Evolutionary conservation across 2,329 filamentous ascomycete genomes (phyloP), one percentile per base, ranked within the genome.

Genomic region (Furcasterigmium furcatum): DNA sequence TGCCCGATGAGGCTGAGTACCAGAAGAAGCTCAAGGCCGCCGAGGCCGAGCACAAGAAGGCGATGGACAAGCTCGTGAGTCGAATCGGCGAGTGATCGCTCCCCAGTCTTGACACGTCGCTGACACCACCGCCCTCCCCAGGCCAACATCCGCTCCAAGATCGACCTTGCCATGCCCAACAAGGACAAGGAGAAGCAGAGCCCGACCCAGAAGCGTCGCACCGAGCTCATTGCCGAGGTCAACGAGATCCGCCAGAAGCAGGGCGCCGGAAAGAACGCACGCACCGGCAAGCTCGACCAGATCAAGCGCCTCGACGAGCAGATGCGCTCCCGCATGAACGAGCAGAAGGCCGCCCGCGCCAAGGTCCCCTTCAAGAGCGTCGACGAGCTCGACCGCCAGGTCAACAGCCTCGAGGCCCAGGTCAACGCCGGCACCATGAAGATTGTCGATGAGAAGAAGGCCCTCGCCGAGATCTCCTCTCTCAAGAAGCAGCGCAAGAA

Each of bases 381-480:
- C 45, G 91, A 96, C 47, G 94, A 97, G 52, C 74, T 99, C 54
- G 90, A 97, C 66, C 77, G 78, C 52, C 83, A 94, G 68, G 94
- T 97, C 58, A 79, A 81, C 49, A 76, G 77, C 43, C 82, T 96
- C 44, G 88, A 96, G 55, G 85, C 85, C 68, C 81, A 92, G 65
- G 91, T 97, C 57, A 88, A 95, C 66, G 80, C 84, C 29, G 92
- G 92, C 53, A 87, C 80, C 65, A 91, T 99, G 87, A 95, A 91
- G 73, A 76, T 99, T 43, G 94, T 97, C 10, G 94, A 99, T 58
- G 94, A 97, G 81, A 95, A 90, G 78, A 97, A 96, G 80, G 85
- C 89, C 9, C 77, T 97, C 18, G 73, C 80, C 42, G 90, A 96
- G 59, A 85, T 96, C 58, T 88, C 87, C 41, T 85, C 73, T 64